Base-by-base conservation (phyloP, 2,329 filamentous ascomycete genomes). In the Phaeosphaeria sp. region DNA sequence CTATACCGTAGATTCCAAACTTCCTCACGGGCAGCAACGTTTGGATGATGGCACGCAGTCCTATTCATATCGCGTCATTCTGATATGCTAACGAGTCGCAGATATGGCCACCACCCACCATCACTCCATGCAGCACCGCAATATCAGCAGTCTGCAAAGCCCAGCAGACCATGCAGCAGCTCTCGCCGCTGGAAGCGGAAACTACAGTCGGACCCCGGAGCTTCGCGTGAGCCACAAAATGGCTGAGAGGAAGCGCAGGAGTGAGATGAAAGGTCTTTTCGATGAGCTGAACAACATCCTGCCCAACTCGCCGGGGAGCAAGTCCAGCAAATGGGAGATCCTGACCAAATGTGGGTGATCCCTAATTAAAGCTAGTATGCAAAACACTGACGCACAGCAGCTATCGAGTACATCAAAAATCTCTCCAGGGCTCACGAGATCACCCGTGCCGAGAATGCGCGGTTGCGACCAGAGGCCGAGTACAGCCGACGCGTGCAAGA, bases 311-410 rank as follows among this genome's bases (percentile, higher is more conserved):
- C 87, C 91, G 17, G 91, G 91, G 1, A 90, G 89, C 22, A 96
- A 95, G 74, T 91, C 91, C 0, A 93, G 91, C 65, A 96, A 96
- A 68, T 96, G 91, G 91, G 91, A 96, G 68, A 93, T 94, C 49
- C 74, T 96, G 17, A 93, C 90, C 2, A 94, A 94, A 82, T 90
- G 91, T 93, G 80, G 61, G 84, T 74, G 24, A n/a, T 21, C 2
- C 24, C 7, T 15, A n/a, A 13, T 18, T 20, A 17, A 8, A n/a
- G 42, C 25, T 13, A 9, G 24, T 9, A 42, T 44, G 43, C 13
- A 17, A 13, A 11, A n/a, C 15, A 43, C 63, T 68, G 53, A 71
- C 51, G 24, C 5, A 21, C 22, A 20, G 8, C 51, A 83, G 81
- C 81, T 6, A 83, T 83, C 59, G 82, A 83, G 36, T 80, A 83